Percentiles rank a stretch among this genome's conserved stretches.
phyloP scores from a whole-genome alignment of 2,329 filamentous ascomycete species.

The Microthyrium microscopicum region DNA sequence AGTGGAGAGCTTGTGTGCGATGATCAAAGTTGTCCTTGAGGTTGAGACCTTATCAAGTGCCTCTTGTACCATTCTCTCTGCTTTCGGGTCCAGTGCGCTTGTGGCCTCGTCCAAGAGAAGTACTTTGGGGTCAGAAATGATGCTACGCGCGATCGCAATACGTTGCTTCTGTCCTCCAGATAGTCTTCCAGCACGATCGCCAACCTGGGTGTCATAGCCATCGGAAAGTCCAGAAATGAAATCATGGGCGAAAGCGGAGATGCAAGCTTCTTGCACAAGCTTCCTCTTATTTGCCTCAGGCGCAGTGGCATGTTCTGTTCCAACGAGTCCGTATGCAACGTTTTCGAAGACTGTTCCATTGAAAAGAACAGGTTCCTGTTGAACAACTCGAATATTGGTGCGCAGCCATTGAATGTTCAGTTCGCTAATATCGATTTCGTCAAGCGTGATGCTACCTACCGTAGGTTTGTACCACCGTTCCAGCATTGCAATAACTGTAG shows the following conservation, averaged over 20 bases:
- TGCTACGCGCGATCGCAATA: slow-evolving; percentile 37
- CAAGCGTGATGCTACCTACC: slow-evolving; percentile 17
- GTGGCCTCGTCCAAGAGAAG: slow-evolving; percentile 45
- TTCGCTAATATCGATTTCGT: slow-evolving; percentile 21
- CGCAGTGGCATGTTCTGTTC: slow-evolving; percentile 14
- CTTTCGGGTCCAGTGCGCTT: slow-evolving; percentile 41
- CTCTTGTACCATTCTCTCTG: slow-evolving; percentile 37
- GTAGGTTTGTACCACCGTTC: slow-evolving; percentile 23
- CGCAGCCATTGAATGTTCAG: slow-evolving; percentile 21
- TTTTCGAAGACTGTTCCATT: slow-evolving; percentile 37
- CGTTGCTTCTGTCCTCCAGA: slow-evolving; percentile 41
- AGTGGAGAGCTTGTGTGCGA: slow-evolving; percentile 23
- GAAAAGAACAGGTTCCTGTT: slow-evolving; percentile 34
- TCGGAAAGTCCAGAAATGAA: slow-evolving; percentile 20
- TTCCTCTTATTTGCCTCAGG: slow-evolving; percentile 20
- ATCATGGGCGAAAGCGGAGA: slow-evolving; percentile 12
- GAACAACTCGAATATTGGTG: slow-evolving; percentile 25
- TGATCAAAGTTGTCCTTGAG: slow-evolving; percentile 20
- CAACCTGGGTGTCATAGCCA: slow-evolving; percentile 10
- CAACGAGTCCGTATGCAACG: slow-evolving; percentile 20
- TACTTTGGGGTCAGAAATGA: slow-evolving; percentile 40
- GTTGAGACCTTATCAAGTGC: slow-evolving; percentile 18
- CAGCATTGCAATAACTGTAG: slow-evolving; percentile 22
- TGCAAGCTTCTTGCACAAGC: slow-evolving; percentile 18
- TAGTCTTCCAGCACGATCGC: slow-evolving; percentile 5